Base-by-base conservation (phyloP, 2,329 filamentous ascomycete species). In the Fusarium falciforme region DNA sequence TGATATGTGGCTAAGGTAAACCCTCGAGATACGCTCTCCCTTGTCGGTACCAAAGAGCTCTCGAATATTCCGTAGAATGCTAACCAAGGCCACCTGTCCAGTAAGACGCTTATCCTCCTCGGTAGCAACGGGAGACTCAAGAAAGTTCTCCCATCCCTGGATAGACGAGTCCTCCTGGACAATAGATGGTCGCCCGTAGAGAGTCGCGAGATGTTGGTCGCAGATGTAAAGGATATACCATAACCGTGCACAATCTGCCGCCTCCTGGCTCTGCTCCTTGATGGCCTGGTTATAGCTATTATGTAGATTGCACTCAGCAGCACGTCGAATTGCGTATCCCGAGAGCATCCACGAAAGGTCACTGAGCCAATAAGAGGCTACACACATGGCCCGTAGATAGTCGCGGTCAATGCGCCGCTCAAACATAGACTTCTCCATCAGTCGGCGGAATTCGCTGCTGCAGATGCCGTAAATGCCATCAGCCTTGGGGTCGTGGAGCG, bases 221-320 rank as follows among this genome's bases (percentile, higher is more conserved):
- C 89, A 91, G 8, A 91, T 88, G 68, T 90, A 91, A 1, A 89
- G 81, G 35, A 89, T 79, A 74, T 91, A 92, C 90, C 90, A 92
- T 14, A 92, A 80, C 22, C 90, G 84, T 5, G 90, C 85, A 38
- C 87, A 86, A 66, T 91, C 88, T 65, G 85, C 83, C 0, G 84
- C 84, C 49, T 88, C 85, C 14, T 84, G 82, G 14, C 80, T 82
- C 25, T 81, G 79, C 17, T 82, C 83, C 2, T 78, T 70, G 2
- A 86, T 77, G 5, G 84, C 82, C 9, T 82, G 81, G 5, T 82
- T 81, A 61, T 85, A 85, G 65, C 83, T 85, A 65, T 81, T 83
- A 49, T 84, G 82, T 0, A 88, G 74, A 66, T 86, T 86, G 58
- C 85, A 81, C 68, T 88, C 86, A 5, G 84, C 85, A 0, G 87